phyloP scores from a whole-genome alignment of 257 asterid genomes.

The Rhazya stricta region DNA sequence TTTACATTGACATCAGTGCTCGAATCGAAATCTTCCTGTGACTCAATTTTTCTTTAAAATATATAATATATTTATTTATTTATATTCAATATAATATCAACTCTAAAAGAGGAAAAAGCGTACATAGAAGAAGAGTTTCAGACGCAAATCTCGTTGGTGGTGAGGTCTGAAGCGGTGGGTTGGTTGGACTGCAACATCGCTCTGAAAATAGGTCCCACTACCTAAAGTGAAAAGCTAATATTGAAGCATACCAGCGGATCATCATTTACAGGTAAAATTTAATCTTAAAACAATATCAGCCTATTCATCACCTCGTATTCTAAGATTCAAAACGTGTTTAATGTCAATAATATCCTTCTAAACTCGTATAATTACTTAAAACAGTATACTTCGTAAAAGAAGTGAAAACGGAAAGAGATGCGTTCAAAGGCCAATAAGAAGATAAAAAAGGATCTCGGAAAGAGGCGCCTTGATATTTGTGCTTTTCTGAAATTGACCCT shows the following conservation, averaged over 20 bases:
- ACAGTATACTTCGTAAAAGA: background rate
- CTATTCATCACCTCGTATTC: too few species aligned
- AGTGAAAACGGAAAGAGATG: background rate
- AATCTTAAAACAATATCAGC: too few species aligned
- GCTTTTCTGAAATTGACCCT: background rate
- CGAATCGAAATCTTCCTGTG: too few species aligned
- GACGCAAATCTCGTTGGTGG: background rate
- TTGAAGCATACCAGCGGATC: background rate
- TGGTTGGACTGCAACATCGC: background rate
- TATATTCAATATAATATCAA: too few species aligned
- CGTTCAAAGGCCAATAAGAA: constrained; percentile 3
- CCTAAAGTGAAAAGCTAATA: background rate
- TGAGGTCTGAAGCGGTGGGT: background rate
- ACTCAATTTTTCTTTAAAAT: too few species aligned
- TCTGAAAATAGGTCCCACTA: constrained; percentile 1
- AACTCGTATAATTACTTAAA: background rate
- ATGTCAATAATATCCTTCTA: background rate
- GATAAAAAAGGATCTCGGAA: background rate
- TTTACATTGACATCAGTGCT: too few species aligned
- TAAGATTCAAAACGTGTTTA: background rate
- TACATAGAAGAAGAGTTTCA: too few species aligned
- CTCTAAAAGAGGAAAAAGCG: background rate
- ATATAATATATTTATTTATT: too few species aligned
- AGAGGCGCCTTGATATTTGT: constrained; percentile 1
- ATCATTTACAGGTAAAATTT: background rate